Base-by-base conservation (phyloP, 2,329 filamentous ascomycete species). In the Botrytis elliptica region DNA sequence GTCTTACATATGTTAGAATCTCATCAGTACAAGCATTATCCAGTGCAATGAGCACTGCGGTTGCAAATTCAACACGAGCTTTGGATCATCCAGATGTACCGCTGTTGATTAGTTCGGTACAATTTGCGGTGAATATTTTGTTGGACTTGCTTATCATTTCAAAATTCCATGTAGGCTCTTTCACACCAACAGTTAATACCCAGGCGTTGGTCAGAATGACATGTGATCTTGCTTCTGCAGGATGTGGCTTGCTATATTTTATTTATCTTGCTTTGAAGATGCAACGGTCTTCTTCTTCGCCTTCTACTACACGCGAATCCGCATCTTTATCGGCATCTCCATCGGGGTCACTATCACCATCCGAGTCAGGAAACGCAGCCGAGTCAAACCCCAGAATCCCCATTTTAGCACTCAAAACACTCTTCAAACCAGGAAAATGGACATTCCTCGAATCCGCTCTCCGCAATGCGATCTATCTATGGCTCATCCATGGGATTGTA, bases 31-130 rank as follows among this genome's bases (percentile, higher is more conserved):
- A 87, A 0, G 86, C 89, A 0, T 81, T 93, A 0, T 88, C 87
- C 70, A 89, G 88, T 0, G 86, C 91, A 0, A 81, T 93, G 6
- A 89, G 93, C 79, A 87, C 87, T 0, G 88, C 91, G 0, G 88
- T 93, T 0, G 85, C 87, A 0, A 84, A 86, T 1, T 86, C 87
- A 0, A 92, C 91, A 0, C 83, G 91, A 62, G 89, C 91, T 0
- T 81, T 94, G 1, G 91, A 93, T 79, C 86, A 88, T 69, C 91
- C 91, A 0, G 91, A 93, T 78, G 89, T 93, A 0, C 90, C 91
- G 0, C 82, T 93, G 0, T 78, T 92, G 0, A 91, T 93, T 75
- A 92, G 87, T 79, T 86, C 85, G 0, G 84, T 86, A 70, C 91
- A 91, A 76, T 91, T 93, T 71, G 82, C 84, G 0, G 80, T 92